Evolutionary conservation across 345 rosid species (phyloP).

Genomic region (Lenwebbia sp.): DNA sequence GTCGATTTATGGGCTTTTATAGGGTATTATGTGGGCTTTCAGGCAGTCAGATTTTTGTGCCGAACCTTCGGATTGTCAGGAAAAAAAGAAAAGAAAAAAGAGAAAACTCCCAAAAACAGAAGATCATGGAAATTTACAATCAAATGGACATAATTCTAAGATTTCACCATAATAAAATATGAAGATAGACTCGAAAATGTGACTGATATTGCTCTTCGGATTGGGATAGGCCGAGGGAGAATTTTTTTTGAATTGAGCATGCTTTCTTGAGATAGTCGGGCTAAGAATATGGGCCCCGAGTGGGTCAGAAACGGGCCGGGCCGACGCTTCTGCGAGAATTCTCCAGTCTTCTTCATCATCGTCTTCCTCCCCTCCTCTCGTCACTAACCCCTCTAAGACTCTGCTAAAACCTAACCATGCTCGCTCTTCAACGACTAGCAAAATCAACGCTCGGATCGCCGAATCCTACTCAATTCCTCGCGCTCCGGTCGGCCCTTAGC

Average conservation of each 20-base stretch:
- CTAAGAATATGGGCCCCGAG: background rate
- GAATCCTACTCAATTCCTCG: background rate
- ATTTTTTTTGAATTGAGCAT: background rate
- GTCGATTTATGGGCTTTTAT: too few species aligned
- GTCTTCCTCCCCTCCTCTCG: background rate
- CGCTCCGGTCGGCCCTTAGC: background rate
- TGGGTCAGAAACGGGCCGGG: background rate
- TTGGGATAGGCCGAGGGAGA: background rate
- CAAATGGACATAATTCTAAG: background rate
- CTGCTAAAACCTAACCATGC: conserved; percentile 13
- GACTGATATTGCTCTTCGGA: background rate
- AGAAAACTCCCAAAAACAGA: background rate
- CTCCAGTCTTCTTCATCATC: background rate
- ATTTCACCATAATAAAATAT: background rate
- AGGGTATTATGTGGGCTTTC: too few species aligned
- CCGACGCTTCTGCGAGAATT: background rate
- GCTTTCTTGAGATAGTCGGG: background rate
- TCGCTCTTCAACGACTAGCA: conserved; percentile 13
- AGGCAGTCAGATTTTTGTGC: too few species aligned
- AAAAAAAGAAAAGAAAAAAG: too few species aligned
- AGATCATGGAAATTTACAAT: background rate
- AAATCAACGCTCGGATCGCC: background rate
- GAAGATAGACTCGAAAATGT: background rate
- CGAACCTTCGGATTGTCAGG: too few species aligned
- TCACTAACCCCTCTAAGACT: background rate